phyloP scores from a whole-genome alignment of 2,329 filamentous ascomycete genomes.

The Periconia macrospinosa region DNA sequence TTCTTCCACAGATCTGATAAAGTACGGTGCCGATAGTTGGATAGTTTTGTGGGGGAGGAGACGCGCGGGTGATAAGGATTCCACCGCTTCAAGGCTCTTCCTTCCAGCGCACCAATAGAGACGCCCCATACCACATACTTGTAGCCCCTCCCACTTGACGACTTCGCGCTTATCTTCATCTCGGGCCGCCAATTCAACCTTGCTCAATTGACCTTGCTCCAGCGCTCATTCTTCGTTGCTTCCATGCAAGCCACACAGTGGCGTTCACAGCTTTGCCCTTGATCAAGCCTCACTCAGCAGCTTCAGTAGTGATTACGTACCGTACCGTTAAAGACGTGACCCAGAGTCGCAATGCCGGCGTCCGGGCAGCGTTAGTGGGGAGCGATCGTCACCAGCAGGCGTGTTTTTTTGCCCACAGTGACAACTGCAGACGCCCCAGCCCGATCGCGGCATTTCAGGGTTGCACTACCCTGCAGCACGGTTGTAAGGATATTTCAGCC shows the following conservation, averaged over 20 bases:
- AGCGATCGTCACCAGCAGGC: no score
- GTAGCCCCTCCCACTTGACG: background rate
- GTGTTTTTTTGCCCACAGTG: no score
- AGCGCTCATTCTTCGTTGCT: slow-evolving; percentile 1
- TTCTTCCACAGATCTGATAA: background rate
- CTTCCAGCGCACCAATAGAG: background rate
- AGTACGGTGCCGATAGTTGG: background rate
- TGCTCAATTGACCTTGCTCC: background rate
- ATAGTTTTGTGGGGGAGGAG: background rate
- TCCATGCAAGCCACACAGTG: slow-evolving; percentile 7
- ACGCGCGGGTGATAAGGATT: background rate
- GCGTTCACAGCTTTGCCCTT: background rate
- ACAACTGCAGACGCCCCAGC: no score
- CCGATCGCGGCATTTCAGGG: no score
- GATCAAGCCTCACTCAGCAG: no score
- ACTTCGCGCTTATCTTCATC: background rate
- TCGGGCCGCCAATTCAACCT: background rate
- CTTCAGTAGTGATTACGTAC: no score
- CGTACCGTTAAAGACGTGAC: no score
- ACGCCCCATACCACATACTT: background rate
- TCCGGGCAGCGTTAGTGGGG: no score
- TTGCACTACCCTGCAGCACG: no score
- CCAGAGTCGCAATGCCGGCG: no score
- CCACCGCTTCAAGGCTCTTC: background rate
- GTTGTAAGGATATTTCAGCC: no score